Base-by-base conservation (phyloP, 257 asterid genomes). In the Ehretia macrophylla region DNA sequence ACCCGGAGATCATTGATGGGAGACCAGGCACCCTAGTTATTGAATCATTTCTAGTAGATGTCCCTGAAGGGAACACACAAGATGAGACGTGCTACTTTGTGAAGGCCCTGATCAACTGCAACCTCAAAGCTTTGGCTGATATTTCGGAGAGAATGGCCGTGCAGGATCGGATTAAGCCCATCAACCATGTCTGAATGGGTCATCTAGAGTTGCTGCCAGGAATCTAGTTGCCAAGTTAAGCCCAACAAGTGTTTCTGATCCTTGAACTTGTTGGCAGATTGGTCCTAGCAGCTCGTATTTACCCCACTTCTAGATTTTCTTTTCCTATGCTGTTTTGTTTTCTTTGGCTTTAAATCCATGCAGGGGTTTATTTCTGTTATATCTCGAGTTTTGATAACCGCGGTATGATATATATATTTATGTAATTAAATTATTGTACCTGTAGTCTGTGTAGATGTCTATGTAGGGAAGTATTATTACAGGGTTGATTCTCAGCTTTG, bases 71-170 rank as follows among this genome's bases (percentile, higher is more conserved):
- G 38, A 90, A 90, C 46, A 90, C 95, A 13, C 75, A 66, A 61
- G 97, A 89, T 8, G 97, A 89, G 60, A 86, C 97, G 0, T 79
- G 88, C 83, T 86, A 77, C 85, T 89, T 89, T 55, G 97, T 89
- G 62, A 86, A 70, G 21, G 92, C 94, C 56, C 70, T 86, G 3
- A 86, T 89, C 63, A 86, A 76, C 66, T 86, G 95, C 77, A 89
- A 89, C 77, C 95, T 89, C 69, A 90, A 86, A 66, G 76, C 90
- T 40, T 59, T 86, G 66, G 92, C 97, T 11, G 94, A 81, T 63
- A 72, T 86, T 51, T 90, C 97, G 0, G 95, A 82, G 66, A 78
- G 95, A 68, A 90, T 81, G 95, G 85, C 90, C 4, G 68, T 73
- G 75, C 90, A 73, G 46, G 75, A 65, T 18, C 58, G 46, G 17